Evolutionary conservation across 2,329 filamentous ascomycete genomes (phyloP).

Genomic region (Calonectria pteridis): DNA sequence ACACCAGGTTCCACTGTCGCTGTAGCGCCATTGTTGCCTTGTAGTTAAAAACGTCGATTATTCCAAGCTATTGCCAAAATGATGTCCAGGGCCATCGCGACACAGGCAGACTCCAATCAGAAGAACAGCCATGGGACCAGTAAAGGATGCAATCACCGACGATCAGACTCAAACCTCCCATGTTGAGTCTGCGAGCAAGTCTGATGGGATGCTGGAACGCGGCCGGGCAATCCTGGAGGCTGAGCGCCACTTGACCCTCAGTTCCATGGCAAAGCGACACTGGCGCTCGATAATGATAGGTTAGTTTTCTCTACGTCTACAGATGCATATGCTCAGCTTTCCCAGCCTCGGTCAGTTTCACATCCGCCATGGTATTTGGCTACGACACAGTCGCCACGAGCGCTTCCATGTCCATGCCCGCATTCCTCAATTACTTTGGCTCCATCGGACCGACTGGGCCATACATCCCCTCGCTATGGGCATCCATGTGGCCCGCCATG

Average conservation of each 20-base stretch:
- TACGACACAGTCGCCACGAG: background rate
- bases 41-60: background rate
- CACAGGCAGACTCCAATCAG: background rate
- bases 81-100: background rate
- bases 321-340: background rate
- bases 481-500: background rate
- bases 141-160: background rate
- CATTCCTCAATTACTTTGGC: background rate
- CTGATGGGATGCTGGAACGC: background rate
- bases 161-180: background rate
- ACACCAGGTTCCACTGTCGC: background rate
- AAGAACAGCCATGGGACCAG: background rate
- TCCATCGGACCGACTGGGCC: background rate
- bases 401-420: background rate
- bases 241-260: background rate
- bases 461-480: background rate
- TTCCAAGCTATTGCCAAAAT: background rate
- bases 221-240: background rate
- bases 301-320: background rate
- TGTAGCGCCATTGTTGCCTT: background rate
- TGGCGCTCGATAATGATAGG: background rate
- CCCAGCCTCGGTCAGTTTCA: background rate
- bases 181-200: background rate
- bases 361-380: background rate
- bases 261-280: background rate